A percentile compares a stretch with the other conserved stretches of the same genome.
These are phyloP conservation scores for Ceraceosorus guamensis DNA, from an alignment of 1,284 basidiomycete genomes.

Conservation along the genomic window DNA sequence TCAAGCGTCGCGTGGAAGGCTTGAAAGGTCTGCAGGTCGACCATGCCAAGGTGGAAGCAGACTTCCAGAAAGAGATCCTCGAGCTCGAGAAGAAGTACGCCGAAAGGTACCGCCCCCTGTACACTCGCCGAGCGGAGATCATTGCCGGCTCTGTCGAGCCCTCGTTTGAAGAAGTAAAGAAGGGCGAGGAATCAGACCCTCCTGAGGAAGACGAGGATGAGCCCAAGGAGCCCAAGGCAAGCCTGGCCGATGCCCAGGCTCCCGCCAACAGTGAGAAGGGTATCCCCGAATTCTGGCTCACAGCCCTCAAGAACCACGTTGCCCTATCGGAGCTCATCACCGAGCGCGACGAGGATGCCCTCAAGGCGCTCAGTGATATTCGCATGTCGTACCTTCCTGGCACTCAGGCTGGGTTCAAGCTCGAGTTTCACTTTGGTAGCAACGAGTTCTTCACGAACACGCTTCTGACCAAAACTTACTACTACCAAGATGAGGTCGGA, in stretches of 20 bases:
- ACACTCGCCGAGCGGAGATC: slow-evolving; percentile 77
- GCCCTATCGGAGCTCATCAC: slow-evolving; percentile 83
- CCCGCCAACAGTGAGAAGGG: slow-evolving; percentile 54
- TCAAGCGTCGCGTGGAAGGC: slow-evolving; percentile 80
- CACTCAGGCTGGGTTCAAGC: slow-evolving; percentile 74
- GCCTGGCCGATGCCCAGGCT: slow-evolving; percentile 50
- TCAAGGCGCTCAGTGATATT: slow-evolving; percentile 64
- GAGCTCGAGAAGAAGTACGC: slow-evolving; percentile 98
- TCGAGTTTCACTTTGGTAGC: slow-evolving; percentile 67
- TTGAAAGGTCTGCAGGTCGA: slow-evolving; percentile 90
- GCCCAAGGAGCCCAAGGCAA: slow-evolving; percentile 42
- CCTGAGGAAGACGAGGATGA: slow-evolving; percentile 54
- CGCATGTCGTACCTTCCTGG: slow-evolving; percentile 62
- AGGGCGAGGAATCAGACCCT: slow-evolving; percentile 62
- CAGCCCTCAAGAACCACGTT: slow-evolving; percentile 83
- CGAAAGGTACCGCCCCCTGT: slow-evolving; percentile 73
- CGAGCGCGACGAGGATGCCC: slow-evolving; percentile 72
- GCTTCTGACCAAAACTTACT: slow-evolving; percentile 83
- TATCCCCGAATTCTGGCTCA: slow-evolving; percentile 97
- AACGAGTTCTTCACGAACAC: slow-evolving; percentile 86
- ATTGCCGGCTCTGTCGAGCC: slow-evolving; percentile 70
- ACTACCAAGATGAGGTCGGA: slow-evolving; percentile 83
- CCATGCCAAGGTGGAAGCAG: slow-evolving; percentile 84
- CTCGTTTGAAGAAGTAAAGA: slow-evolving; percentile 72
- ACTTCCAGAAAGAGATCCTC: slow-evolving; percentile 93